Percentiles rank a stretch among this genome's conserved stretches.
Conservation (phyloP, 371 early-diverging fungal genomes). For the Lichtheimia ramosa region DNA sequence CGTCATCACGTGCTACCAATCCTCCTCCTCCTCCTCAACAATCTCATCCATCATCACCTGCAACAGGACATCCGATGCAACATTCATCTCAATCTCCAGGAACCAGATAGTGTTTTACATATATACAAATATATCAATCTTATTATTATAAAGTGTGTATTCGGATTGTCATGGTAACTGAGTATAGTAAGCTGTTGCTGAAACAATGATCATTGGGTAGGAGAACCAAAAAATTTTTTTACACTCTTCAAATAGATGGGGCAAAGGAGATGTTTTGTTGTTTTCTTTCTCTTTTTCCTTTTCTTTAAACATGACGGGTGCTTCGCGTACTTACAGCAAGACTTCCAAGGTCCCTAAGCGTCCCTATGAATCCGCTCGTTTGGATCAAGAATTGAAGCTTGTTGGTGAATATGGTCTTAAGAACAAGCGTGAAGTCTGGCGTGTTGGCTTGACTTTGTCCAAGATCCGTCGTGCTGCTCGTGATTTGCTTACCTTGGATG, state of each 20-base stretch:
- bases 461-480: slow-evolving; percentile 99
- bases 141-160: no score
- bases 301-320: slow-evolving; percentile 19
- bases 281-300: slow-evolving; percentile 9
- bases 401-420: slow-evolving; percentile 99
- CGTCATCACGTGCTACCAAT: neutral
- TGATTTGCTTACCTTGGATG: slow-evolving; percentile 98
- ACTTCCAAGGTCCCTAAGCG: slow-evolving; percentile 98
- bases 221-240: slow-evolving; percentile 6
- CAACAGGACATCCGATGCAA: no score
- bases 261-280: neutral
- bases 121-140: no score
- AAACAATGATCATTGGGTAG: neutral
- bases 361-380: slow-evolving; percentile 98
- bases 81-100: no score
- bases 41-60: no score
- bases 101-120: no score
- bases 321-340: slow-evolving; percentile 66
- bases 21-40: no score
- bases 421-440: slow-evolving; percentile 99
- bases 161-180: no score
- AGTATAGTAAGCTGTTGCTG: neutral
- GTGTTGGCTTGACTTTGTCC: slow-evolving; percentile 95
- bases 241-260: neutral
- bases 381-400: slow-evolving; percentile 99